These are phyloP conservation scores for Xerocomus spinulosus DNA, from an alignment of 768 basidiomycete genomes.

Conservation along the genomic window DNA sequence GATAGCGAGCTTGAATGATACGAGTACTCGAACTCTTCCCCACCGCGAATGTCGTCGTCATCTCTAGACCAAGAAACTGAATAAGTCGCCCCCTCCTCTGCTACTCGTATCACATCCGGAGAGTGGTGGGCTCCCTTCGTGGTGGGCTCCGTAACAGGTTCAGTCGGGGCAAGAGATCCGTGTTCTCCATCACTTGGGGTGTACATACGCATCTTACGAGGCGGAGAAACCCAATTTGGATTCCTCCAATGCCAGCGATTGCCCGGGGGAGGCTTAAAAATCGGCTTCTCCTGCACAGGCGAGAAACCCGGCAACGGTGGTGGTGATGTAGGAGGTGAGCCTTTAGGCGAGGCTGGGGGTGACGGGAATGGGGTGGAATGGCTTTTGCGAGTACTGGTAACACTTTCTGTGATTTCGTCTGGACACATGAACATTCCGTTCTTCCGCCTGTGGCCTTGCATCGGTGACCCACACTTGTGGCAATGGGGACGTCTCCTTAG, in stretches of 20 bases:
- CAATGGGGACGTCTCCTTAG: slow-evolving; percentile 33
- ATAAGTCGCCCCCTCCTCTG: slow-evolving; percentile 7
- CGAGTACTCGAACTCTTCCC: slow-evolving; percentile 11
- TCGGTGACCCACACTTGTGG: slow-evolving; percentile 30
- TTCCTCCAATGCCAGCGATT: slow-evolving; percentile 33
- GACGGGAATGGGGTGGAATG: slow-evolving; percentile 25
- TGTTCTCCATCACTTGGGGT: slow-evolving; percentile 22
- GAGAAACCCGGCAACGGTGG: slow-evolving; percentile 12
- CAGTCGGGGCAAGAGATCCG: slow-evolving; percentile 28
- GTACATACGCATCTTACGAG: slow-evolving; percentile 23
- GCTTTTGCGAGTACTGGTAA: slow-evolving; percentile 11
- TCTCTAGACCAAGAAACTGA: slow-evolving; percentile 7
- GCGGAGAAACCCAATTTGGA: slow-evolving; percentile 33
- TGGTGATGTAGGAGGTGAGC: slow-evolving; percentile 20
- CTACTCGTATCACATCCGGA: slow-evolving; percentile 6
- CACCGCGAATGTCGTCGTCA: slow-evolving; percentile 3
- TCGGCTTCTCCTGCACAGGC: slow-evolving; percentile 14
- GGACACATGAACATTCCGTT: slow-evolving; percentile 30
- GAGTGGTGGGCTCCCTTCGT: background rate
- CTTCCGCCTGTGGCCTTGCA: slow-evolving; percentile 32
- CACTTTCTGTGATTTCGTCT: slow-evolving; percentile 13
- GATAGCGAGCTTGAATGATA: slow-evolving; percentile 18
- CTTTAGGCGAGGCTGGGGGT: slow-evolving; percentile 24
- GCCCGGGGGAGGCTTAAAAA: slow-evolving; percentile 28
- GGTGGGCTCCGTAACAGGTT: slow-evolving; percentile 24